These are phyloP conservation scores for Aspergillus texensis DNA, from an alignment of 2,329 filamentous ascomycete species.

Conservation along the genomic window DNA sequence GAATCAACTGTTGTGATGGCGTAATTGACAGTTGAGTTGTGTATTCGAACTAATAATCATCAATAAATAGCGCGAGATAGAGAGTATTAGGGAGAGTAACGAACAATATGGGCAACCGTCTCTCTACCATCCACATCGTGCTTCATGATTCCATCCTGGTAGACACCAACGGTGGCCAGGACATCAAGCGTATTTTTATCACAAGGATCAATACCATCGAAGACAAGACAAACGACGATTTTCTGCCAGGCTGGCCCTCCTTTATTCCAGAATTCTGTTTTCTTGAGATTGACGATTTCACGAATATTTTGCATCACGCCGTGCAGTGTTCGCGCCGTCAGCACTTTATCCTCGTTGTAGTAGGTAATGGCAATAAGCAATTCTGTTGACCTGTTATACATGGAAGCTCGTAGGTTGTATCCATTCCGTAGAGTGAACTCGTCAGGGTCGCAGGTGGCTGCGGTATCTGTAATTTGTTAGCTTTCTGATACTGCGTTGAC, in stretches of 20 bases:
- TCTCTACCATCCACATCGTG: constrained; percentile 97
- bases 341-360: constrained; percentile 97
- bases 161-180: constrained; percentile 89
- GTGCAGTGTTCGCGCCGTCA: constrained; percentile 87
- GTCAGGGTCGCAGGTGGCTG: constrained; percentile 94
- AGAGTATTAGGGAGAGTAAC: constrained; percentile 25
- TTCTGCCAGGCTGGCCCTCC: constrained; percentile 99
- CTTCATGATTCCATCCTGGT: constrained; percentile 98
- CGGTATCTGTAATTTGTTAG: constrained; percentile 64
- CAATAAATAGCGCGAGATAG: background rate
- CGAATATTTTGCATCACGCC: constrained; percentile 99
- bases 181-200: constrained; percentile 95
- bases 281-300: constrained; percentile 98
- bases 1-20: constrained; percentile 94
- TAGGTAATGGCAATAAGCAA: constrained; percentile 96
- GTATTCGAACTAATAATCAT: constrained; percentile 75
- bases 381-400: constrained; percentile 99
- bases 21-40: constrained; percentile 97
- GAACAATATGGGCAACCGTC: constrained; percentile 84
- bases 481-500: background rate
- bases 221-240: constrained; percentile 95
- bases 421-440: constrained; percentile 98
- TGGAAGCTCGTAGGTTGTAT: constrained; percentile 93
- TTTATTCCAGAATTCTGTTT: constrained; percentile 99
- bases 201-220: constrained; percentile 96